Conservation (phyloP, 805 yeast genomes). For the Saccharomyces kudriavzevii region DNA sequence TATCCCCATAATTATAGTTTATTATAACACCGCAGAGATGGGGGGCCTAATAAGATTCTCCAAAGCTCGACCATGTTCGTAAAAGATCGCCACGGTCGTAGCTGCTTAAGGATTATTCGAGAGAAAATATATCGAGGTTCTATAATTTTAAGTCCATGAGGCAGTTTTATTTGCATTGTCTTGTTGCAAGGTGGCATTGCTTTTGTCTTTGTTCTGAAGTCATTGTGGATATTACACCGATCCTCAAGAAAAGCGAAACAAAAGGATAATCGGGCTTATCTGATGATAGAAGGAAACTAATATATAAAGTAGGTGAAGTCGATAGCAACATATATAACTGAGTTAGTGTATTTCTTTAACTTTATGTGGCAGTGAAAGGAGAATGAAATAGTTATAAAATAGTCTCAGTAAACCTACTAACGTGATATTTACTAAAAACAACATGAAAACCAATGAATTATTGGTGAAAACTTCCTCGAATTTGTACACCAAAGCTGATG, state of each 20-base stretch:
- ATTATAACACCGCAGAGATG: not conserved
- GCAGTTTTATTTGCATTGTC: not conserved
- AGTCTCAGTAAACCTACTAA: not conserved
- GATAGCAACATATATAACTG: not conserved
- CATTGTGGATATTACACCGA: not conserved
- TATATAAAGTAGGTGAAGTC: not conserved
- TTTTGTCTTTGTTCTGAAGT: not conserved
- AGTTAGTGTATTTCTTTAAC: not conserved
- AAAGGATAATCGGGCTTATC: not conserved
- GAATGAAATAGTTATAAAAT: not conserved
- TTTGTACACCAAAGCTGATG: not conserved
- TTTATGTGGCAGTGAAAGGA: not conserved
- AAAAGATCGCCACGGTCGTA: not conserved
- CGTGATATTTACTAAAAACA: not conserved
- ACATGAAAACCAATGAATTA: not conserved
- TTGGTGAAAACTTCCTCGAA: not conserved
- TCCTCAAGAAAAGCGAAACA: not conserved
- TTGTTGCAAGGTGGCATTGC: not conserved
- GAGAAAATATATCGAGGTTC: not conserved
- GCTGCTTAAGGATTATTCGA: not conserved
- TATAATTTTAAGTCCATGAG: not conserved
- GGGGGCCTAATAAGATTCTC: not conserved
- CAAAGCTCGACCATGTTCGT: not conserved
- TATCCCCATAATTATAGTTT: not conserved
- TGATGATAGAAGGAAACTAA: not conserved